A percentile compares a stretch with the other conserved stretches of the same genome.
Evolutionary conservation across 2,329 filamentous ascomycete genomes (phyloP).

Genomic region (Bimuria novae-zelandiae): DNA sequence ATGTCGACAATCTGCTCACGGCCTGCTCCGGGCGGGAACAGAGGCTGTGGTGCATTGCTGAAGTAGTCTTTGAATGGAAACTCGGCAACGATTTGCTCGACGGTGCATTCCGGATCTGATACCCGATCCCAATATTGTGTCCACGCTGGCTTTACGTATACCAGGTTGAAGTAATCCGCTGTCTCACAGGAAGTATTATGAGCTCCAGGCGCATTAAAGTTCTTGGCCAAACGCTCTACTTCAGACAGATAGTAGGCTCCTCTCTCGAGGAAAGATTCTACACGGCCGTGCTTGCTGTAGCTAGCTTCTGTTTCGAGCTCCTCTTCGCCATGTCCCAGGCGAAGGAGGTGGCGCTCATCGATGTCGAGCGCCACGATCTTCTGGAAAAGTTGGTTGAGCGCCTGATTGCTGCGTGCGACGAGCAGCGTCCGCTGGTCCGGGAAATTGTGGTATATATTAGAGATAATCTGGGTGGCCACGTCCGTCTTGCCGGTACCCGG

Average conservation of each 20-base stretch:
- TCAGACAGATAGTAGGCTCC: conserved; percentile 77
- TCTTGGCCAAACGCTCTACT: conserved; percentile 82
- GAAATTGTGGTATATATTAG: conserved; percentile 98
- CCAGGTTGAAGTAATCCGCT: conserved; percentile 92
- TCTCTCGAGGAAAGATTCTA: conserved; percentile 94
- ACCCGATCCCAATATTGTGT: conserved; percentile 75
- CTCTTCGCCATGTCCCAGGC: conserved; percentile 93
- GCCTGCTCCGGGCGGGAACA: conserved; percentile 72
- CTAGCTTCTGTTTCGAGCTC: conserved; percentile 83
- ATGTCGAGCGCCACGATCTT: conserved; percentile 98
- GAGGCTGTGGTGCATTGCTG: conserved; percentile 79
- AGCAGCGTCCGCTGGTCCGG: conserved; percentile 88
- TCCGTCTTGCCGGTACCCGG: conserved; percentile 99
- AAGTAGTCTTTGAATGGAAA: conserved; percentile 94
- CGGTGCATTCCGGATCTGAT: conserved; percentile 60
- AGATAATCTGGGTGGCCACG: conserved; percentile 97
- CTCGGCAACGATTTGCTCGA: conserved; percentile 66
- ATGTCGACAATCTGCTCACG: conserved; percentile 74
- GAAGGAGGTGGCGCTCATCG: conserved; percentile 88
- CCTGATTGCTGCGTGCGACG: conserved; percentile 96
- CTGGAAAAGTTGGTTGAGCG: conserved; percentile 94
- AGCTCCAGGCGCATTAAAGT: conserved; percentile 86
- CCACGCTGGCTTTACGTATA: conserved; percentile 90
- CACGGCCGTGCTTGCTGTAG: conserved; percentile 92
- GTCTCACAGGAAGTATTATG: conserved; percentile 97